Evolutionary conservation across 2,329 filamentous ascomycete genomes (phyloP), one percentile per base, ranked within the genome.

Genomic region (Aspergillus uvarum): DNA sequence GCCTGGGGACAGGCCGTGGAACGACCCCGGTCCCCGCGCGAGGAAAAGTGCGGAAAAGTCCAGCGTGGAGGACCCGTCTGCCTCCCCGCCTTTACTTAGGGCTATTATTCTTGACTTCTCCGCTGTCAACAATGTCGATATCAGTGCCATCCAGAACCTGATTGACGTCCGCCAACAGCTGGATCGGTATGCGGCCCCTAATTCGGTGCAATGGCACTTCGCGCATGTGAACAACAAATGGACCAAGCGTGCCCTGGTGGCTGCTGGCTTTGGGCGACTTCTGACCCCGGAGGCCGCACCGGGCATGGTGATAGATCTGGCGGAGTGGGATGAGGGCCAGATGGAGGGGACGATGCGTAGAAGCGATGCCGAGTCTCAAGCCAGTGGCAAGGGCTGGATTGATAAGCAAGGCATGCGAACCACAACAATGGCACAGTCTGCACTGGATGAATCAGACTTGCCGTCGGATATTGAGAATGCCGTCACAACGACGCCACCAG

Each of bases 91-190:
- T 0, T 88, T 86, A 0, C 84, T 96, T 54, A 92, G 91, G 72
- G 93, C 94, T n/a, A 81, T 98, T 66, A 93, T 98, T 61, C 84
- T 98, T 19, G 95, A 98, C 74, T 96, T 98, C 76, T 92, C 89
- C 2, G 89, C 91, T 0, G 93, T 98, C 65, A 96, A 97, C 78
- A 92, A 96, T 66, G 89, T 97, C 60, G 95, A 98, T 70, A 87
- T 96, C 60, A 97, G 94, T 0, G 95, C 92, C 0, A 85, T 97
- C 2, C 95, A 98, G 77, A 89, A 92, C 68, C 82, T 98, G 44
- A 96, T 98, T 69, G 95, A 98, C 70, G 89, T 97, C 0, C 91
- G 94, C 69, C 96, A 96, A 74, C 93, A 97, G 73, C 87, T 98
- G 26, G 94, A 97, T 74, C 83, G 87, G 19, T 96, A 96, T 72